A percentile compares a stretch with the other conserved stretches of the same genome.
Evolutionary conservation across 768 basidiomycete species (phyloP).

Genomic region (Amanita exitialis): DNA sequence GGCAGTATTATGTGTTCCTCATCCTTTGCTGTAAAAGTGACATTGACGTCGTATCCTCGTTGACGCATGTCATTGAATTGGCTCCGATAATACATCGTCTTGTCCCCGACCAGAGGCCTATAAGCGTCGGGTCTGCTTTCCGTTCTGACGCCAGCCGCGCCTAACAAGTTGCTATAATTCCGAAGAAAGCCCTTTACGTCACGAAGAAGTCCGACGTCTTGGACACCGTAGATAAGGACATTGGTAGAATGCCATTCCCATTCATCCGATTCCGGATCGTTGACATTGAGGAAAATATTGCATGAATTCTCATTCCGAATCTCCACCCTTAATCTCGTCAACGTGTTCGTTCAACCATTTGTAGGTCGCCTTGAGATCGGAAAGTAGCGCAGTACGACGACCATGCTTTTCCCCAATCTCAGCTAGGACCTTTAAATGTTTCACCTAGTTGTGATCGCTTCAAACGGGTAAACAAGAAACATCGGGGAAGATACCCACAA

Average conservation of each 20-base stretch:
- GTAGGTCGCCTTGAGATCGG: conserved; percentile 33
- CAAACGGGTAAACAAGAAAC: neutral
- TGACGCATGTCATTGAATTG: conserved; percentile 25
- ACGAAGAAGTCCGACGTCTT: conserved; percentile 18
- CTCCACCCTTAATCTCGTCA: conserved; percentile 10
- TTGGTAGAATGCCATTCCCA: conserved; percentile 31
- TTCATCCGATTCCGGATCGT: conserved; percentile 20
- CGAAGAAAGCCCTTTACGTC: conserved; percentile 24
- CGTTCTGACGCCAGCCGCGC: conserved; percentile 20
- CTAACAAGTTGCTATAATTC: conserved; percentile 21
- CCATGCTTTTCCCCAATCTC: conserved; percentile 17
- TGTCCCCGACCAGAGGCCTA: conserved; percentile 8
- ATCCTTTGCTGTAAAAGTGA: conserved; percentile 19
- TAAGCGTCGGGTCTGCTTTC: conserved; percentile 10
- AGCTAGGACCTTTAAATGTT: conserved; percentile 27
- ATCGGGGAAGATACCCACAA: conserved; percentile 23
- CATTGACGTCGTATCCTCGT: conserved; percentile 23
- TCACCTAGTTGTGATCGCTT: conserved; percentile 20
- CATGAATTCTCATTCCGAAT: conserved; percentile 14
- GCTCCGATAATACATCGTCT: conserved; percentile 13
- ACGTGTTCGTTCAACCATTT: conserved; percentile 25
- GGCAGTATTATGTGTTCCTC: conserved; percentile 16
- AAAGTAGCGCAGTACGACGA: conserved; percentile 18
- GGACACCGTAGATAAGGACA: conserved; percentile 27
- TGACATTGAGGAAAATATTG: conserved; percentile 36